Evolutionary conservation across 305 asterid species (phyloP).

Genomic region (Solanum hybrid): DNA sequence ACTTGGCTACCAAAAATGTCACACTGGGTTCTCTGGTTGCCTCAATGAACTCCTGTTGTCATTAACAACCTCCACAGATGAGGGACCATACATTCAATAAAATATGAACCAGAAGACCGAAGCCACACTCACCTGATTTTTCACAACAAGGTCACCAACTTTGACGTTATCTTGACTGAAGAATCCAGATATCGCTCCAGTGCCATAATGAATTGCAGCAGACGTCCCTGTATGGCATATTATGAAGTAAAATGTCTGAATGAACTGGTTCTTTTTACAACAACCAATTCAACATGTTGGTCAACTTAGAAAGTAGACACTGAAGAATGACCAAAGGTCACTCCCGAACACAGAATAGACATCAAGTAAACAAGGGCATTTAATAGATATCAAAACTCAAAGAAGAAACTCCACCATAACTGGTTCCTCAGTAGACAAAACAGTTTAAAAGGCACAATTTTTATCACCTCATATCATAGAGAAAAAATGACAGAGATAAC

Average conservation of each 20-base stretch:
- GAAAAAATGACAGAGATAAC: background rate
- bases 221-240: conserved; percentile 40
- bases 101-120: background rate
- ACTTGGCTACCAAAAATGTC: conserved; percentile 83
- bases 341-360: background rate
- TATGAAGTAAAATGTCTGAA: background rate
- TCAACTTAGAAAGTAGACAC: background rate
- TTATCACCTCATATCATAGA: background rate
- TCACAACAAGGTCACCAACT: conserved; percentile 75
- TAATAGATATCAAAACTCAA: background rate
- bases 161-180: conserved; percentile 75
- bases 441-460: background rate
- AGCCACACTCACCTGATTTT: conserved; percentile 58
- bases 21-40: conserved; percentile 85
- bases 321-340: background rate
- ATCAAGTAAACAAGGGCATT: background rate
- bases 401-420: background rate
- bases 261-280: background rate
- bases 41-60: conserved; percentile 74
- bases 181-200: conserved; percentile 79
- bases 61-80: background rate
- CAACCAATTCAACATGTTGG: background rate
- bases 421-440: background rate
- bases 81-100: background rate
- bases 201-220: conserved; percentile 62